Evolutionary conservation across 1,139 yeast genomes (phyloP), one percentile per base, ranked within the genome.

Genomic region (Kodamaea plutei): DNA sequence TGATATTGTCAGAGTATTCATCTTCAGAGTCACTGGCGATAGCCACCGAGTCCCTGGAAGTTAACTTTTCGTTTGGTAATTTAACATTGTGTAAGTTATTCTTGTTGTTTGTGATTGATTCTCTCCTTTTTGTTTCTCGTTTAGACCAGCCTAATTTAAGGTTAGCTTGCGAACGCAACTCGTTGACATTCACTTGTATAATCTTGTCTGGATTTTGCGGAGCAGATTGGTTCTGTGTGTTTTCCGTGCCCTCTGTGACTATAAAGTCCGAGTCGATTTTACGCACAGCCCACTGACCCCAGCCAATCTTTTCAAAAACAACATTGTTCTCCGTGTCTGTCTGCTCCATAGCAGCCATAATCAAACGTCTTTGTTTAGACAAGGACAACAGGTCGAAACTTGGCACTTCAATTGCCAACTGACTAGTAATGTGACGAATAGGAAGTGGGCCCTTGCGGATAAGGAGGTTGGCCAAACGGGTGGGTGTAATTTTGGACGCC

Each of bases 231-330:
- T 18, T 18, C 15, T 15, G 11, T 5, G 26, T 28, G 33, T 20
- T 9, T 38, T 41, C 18, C 15, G 65, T 59, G 6, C 70, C 70
- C 39, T 67, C 71, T 15, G 69, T 64, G 19, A 64, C 69, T 37
- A 77, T 76, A 36, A 58, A 60, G 37, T 69, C 76, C 7, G 71
- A 55, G 30, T 69, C 73, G 10, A 72, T 75, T 29, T 68, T 61
- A 37, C 79, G 69, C 6, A 89, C 94, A 16, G 89, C 87, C 97
- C 97, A 89, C 51, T 91, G 93, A 37, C 97, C 97, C 97, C 97
- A 89, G 15, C 96, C 96, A 24, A 88, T 88, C 61, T 89, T 89
- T 48, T 87, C 95, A 61, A 89, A 89, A 12, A 83, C 76, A 23
- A 79, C 78, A 36, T 70, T 67, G 36, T 80, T 75, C 16, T 64